Conservation (phyloP, 148 eudicot genomes). For the Diospyros kaki region DNA sequence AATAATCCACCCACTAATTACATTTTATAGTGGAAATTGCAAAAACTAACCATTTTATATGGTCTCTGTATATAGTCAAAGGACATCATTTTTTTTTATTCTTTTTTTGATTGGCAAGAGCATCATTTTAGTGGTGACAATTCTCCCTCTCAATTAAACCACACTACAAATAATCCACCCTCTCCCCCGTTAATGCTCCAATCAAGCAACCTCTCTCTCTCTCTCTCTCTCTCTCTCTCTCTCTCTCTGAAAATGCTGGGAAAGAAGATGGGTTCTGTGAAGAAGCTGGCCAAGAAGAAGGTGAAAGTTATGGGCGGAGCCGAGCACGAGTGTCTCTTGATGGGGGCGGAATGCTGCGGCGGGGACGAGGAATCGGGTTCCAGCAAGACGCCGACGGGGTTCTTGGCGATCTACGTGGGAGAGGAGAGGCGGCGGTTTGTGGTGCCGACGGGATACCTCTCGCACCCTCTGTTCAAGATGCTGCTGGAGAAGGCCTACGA, state of each 20-base stretch:
- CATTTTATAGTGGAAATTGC: too few species aligned
- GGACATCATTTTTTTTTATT: conserved; percentile 3
- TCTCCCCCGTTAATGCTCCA: neutral
- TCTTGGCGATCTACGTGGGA: conserved; percentile 62
- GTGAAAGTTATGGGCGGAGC: conserved; percentile 17
- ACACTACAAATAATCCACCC: conserved; percentile 11
- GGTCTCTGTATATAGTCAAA: neutral
- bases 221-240: conserved; percentile 11
- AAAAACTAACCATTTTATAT: too few species aligned
- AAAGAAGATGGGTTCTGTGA: conserved; percentile 45
- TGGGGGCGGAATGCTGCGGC: neutral
- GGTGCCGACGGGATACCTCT: conserved; percentile 65
- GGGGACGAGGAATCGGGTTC: conserved; percentile 16
- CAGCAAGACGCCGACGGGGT: conserved; percentile 41
- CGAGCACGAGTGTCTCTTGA: conserved; percentile 27
- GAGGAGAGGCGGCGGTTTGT: conserved; percentile 63
- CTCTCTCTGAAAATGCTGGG: conserved; percentile 34
- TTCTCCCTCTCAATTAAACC: neutral
- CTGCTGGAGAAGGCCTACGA: conserved; percentile 64
- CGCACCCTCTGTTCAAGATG: conserved; percentile 87
- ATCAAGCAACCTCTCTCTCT: neutral
- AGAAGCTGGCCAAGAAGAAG: conserved; percentile 49
- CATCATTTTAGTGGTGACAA: neutral
- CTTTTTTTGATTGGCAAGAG: conserved; percentile 4
- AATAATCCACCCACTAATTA: too few species aligned